Base-by-base conservation (phyloP, 306 rosid species). In the Amphicarpaea edgeworthii region DNA sequence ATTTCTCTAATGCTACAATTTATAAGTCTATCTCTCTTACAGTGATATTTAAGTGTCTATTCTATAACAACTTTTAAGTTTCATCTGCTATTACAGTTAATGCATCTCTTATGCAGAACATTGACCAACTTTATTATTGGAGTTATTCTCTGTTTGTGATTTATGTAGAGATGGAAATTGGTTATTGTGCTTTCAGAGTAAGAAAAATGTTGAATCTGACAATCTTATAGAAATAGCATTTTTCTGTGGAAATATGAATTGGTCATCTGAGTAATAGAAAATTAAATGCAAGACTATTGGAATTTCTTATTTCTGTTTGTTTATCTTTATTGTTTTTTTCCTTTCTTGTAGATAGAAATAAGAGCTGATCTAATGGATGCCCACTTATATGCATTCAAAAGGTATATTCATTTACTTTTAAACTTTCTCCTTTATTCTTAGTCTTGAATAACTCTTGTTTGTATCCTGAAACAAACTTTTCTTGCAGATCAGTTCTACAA, bases 281-380 rank as follows among this genome's bases (percentile, higher is more conserved):
- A 23, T 69, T 68, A 58, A 34, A 73, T 49, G 50, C 16, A 43
- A 26, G 49, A 54, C 46, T 62, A 61, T n/a, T 68, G 50, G 20
- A 62, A 28, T 65, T 72, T 61, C 49, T 75, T 60, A 63, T 62
- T 24, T 61, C 37, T 6, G 38, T 62, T 21, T 21, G 37, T 40
- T 9, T n/a, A 2, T 54, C 59, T 78, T 37, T 26, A 6, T 40
- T 70, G 26, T 37, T 66, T 8, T 79, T 47, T 61, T 32, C 80
- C 60, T 51, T 79, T 74, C 77, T 37, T 75, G 82, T 73, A 96
- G 99, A 88, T 96, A 93, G 99, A 96, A 88, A 84, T 96, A 81
- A 81, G 92, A 78, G 86, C 91, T 77, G 99, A 92, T 89, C 98
- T 96, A 80, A 92, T 96, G 98, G 99, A 96, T 74, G 93, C 99